Evolutionary conservation across 305 asterid genomes (phyloP), one percentile per base, ranked within the genome.

Genomic region (Euphrasia arctica): DNA sequence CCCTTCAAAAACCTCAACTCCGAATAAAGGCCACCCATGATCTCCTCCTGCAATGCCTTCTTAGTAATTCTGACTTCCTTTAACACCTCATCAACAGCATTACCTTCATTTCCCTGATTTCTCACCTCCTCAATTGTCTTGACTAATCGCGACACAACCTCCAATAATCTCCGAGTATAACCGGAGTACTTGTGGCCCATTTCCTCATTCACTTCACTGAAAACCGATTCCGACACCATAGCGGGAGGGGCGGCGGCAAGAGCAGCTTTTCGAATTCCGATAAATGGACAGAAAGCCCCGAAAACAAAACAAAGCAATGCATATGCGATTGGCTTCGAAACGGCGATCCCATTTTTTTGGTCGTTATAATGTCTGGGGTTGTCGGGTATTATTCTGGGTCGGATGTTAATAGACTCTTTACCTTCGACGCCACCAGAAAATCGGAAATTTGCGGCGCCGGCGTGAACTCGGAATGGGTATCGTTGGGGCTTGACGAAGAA

Each of bases 181-280:
- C 73, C 78, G 15, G 97, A 80, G 78, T 80, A 90, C 71, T 68
- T 72, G 41, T 93, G 95, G 10, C 77, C 85, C 58, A 58, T 74
- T 8, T 61, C 79, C 43, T 69, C 79, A 43, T 6, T 54, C 60
- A 72, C 82, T 50, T 63, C 63, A 43, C 72, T n/a, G 39, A 10
- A 28, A 61, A 67, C 52, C 10, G 70, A 65, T 71, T 72, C 77
- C 9, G 52, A 55, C 28, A 65, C 62, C 66, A 68, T 70, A 0
- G 64, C 64, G 10, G 78, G 45, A 54, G 80, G 75, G 63, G 82
- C 70, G 11, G 83, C 65, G 11, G 82, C 68, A 28, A 72, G 80
- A 28, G 89, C 88, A 49, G 84, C 82, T 32, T 58, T 78, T 70
- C 15, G 75, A 57, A 71, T 69, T 57, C 98, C 91, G 0, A 79